phyloP scores from a whole-genome alignment of 768 basidiomycete species.

The Trametes punicea region DNA sequence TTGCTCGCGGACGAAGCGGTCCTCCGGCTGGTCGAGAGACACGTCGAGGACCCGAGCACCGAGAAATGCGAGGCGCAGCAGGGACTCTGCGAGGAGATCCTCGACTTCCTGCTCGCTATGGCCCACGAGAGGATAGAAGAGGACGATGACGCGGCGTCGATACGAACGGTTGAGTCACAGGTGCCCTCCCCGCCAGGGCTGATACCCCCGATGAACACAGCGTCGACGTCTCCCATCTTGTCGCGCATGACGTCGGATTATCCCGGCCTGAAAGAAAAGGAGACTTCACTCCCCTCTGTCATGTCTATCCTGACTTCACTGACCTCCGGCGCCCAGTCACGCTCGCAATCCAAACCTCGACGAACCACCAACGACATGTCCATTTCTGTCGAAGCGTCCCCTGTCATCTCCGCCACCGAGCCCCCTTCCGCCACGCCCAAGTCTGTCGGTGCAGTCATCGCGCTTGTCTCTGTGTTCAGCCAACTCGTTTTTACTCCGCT shows the following conservation, averaged over 20 bases:
- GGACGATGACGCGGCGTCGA: conserved; percentile 19
- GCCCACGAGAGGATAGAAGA: conserved; percentile 22
- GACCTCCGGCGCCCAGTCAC: conserved; percentile 46
- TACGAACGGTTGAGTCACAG: conserved; percentile 9
- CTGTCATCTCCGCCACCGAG: conserved; percentile 27
- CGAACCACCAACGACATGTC: conserved; percentile 34
- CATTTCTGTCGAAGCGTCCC: conserved; percentile 30
- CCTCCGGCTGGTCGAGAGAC: conserved; percentile 61
- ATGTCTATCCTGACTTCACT: conserved; percentile 65
- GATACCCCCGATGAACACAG: conserved; percentile 19
- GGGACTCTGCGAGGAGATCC: conserved; percentile 22
- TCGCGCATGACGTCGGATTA: conserved; percentile 61
- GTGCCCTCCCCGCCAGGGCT: conserved; percentile 6
- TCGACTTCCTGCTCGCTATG: conserved; percentile 19
- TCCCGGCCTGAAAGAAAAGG: conserved; percentile 38
- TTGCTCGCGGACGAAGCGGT: conserved; percentile 71
- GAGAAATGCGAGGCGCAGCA: conserved; percentile 29
- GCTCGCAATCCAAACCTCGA: conserved; percentile 50
- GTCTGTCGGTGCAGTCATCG: conserved; percentile 57
- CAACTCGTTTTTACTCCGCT: conserved; percentile 71
- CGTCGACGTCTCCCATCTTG: conserved; percentile 47
- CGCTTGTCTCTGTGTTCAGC: conserved; percentile 63
- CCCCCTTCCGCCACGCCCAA: conserved; percentile 31
- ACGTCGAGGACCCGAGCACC: conserved; percentile 53
- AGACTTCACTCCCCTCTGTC: conserved; percentile 51